Conservation (phyloP, 495 filamentous ascomycete species). For the Podospora tetraspora region DNA sequence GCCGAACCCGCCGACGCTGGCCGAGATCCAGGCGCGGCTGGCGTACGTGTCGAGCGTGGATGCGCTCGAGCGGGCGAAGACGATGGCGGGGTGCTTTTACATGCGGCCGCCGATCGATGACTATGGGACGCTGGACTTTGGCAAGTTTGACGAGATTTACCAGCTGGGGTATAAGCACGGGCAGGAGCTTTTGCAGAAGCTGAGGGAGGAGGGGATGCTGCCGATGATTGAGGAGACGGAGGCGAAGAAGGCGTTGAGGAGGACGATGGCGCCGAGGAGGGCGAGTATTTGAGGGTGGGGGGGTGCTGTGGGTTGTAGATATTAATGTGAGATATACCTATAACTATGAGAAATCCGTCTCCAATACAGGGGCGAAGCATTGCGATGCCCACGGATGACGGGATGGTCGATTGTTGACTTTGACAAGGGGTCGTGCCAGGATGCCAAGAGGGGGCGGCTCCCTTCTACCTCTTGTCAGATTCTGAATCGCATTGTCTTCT, state of each 20-base stretch:
- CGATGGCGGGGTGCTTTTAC: conserved; percentile 79
- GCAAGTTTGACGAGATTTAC: conserved; percentile 96
- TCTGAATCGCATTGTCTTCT: too few relatives aligned
- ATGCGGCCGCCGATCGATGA: conserved; percentile 92
- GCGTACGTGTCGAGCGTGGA: conserved; percentile 93
- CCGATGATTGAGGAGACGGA: conserved; percentile 66
- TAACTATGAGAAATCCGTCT: not conserved
- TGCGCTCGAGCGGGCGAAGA: conserved; percentile 89
- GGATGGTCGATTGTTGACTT: not conserved
- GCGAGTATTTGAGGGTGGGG: conserved; percentile 69
- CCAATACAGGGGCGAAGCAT: not conserved
- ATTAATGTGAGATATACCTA: not conserved
- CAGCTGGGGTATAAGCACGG: conserved; percentile 81
- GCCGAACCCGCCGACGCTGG: conserved; percentile 89
- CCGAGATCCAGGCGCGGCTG: conserved; percentile 89
- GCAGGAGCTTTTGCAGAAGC: conserved; percentile 63
- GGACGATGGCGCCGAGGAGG: conserved; percentile 89
- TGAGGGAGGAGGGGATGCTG: conserved; percentile 71
- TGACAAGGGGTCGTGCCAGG: not conserved
- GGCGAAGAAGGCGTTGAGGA: conserved; percentile 79
- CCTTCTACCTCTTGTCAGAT: too few relatives aligned
- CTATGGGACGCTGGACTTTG: conserved; percentile 93
- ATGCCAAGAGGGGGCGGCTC: too few relatives aligned
- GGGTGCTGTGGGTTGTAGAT: not conserved
- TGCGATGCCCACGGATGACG: not conserved